phyloP scores from a whole-genome alignment of 495 filamentous ascomycete species.

The Aspergillus avenaceus region DNA sequence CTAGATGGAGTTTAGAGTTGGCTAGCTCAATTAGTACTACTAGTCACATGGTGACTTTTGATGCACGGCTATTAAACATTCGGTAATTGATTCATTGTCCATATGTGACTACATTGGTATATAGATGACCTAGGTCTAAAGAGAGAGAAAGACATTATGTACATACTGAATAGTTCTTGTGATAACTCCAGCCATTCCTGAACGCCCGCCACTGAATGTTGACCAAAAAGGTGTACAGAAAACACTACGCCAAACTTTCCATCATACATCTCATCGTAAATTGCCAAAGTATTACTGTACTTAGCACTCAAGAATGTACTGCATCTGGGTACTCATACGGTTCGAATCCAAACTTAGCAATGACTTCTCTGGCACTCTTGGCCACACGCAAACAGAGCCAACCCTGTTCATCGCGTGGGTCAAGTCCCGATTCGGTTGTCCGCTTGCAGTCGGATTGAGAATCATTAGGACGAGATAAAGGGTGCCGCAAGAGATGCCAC shows the following conservation, averaged over 20 bases:
- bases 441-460: not conserved
- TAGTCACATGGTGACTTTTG: too few relatives aligned
- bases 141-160: not conserved
- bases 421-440: not conserved
- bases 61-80: too few relatives aligned
- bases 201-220: not conserved
- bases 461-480: constrained; percentile 6
- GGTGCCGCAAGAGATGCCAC: constrained; percentile 32
- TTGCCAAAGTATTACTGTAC: not conserved
- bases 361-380: constrained; percentile 33
- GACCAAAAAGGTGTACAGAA: not conserved
- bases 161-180: not conserved
- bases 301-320: constrained; percentile 6
- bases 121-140: too few relatives aligned
- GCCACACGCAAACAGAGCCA: constrained; percentile 36
- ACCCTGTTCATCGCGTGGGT: constrained; percentile 26
- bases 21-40: too few relatives aligned
- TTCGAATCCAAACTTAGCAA: constrained; percentile 39
- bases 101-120: too few relatives aligned
- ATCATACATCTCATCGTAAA: not conserved
- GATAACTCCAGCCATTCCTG: not conserved
- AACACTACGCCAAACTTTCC: not conserved
- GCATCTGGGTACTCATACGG: constrained; percentile 37
- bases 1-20: too few relatives aligned
- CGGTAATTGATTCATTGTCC: too few relatives aligned